Evolutionary conservation across 345 rosid species (phyloP).

Genomic region (Dimocarpus longan): DNA sequence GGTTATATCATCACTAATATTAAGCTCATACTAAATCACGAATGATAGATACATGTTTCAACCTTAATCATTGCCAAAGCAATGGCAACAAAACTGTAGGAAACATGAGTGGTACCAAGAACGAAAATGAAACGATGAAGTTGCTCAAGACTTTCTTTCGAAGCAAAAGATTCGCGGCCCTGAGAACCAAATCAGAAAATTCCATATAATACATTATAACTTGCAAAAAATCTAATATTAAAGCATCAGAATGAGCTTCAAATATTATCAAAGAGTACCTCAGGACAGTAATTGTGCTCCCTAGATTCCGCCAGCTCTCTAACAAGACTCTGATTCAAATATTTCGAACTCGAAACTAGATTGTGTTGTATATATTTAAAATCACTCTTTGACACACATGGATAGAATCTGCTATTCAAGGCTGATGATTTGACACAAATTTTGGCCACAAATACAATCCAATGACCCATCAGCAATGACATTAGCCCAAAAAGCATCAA

Average conservation of each 20-base stretch:
- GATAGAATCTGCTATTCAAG: conserved; percentile 51
- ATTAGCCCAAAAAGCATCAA: conserved; percentile 66
- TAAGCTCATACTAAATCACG: not conserved
- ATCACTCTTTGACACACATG: conserved; percentile 32
- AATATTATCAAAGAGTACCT: conserved; percentile 29
- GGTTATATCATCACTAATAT: not conserved
- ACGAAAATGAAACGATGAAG: conserved; percentile 68
- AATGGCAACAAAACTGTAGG: conserved; percentile 61
- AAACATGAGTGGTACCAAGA: conserved; percentile 57
- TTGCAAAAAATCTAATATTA: not conserved
- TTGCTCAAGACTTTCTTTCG: conserved; percentile 68
- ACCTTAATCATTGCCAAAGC: conserved; percentile 73
- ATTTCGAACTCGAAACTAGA: conserved; percentile 26
- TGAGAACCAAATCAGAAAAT: conserved; percentile 23
- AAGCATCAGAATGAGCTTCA: not conserved
- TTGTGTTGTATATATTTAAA: conserved; percentile 8
- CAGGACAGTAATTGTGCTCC: conserved; percentile 40
- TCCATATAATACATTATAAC: not conserved
- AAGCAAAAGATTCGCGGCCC: conserved; percentile 75
- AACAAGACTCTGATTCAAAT: conserved; percentile 32
- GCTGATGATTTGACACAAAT: conserved; percentile 56
- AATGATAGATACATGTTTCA: not conserved
- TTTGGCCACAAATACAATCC: conserved; percentile 57
- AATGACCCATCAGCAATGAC: conserved; percentile 77
- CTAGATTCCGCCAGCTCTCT: conserved; percentile 12